Percentiles rank a stretch among this genome's conserved stretches.
These are phyloP conservation scores for Gonium pectorale DNA, from an alignment of 139 green algal genomes.

Conservation along the genomic window DNA sequence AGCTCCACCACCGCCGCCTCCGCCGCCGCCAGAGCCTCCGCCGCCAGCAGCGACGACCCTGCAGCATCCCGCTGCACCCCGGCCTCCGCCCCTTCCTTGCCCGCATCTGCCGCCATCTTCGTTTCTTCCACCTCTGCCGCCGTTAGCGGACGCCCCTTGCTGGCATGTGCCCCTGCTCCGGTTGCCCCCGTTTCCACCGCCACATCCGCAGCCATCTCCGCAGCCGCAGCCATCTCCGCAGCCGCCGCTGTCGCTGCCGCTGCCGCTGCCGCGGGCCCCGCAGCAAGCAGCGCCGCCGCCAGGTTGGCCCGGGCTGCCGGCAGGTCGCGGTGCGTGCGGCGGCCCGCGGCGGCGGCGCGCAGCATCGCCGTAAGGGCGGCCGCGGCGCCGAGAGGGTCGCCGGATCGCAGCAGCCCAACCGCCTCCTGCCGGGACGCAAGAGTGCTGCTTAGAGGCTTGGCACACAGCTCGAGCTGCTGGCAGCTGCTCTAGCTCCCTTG, in stretches of 20 bases:
- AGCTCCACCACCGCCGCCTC: slow-evolving; percentile 4
- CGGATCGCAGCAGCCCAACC: background rate
- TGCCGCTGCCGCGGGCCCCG: slow-evolving; percentile 58
- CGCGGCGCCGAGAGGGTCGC: background rate
- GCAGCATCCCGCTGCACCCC: slow-evolving; percentile 43
- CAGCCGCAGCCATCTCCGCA: background rate
- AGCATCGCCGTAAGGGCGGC: slow-evolving; percentile 23
- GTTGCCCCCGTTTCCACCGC: background rate
- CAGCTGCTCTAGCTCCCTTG: too few species aligned
- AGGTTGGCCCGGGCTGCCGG: background rate
- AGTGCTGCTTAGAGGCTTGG: too few species aligned
- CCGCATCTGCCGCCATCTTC: background rate
- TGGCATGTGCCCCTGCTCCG: too few species aligned
- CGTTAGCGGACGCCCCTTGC: background rate
- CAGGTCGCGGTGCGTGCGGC: slow-evolving; percentile 24
- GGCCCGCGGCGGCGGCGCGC: background rate
- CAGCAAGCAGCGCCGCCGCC: slow-evolving; percentile 62
- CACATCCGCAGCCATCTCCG: background rate
- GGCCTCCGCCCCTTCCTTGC: background rate
- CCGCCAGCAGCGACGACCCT: background rate
- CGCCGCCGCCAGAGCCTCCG: slow-evolving; percentile 14
- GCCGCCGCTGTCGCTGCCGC: background rate
- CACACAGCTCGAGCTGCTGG: too few species aligned
- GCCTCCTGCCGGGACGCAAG: slow-evolving; percentile 31
- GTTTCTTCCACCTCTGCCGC: too few species aligned